Conservation (phyloP, 192 early-diverging fungal genomes). For the Jimgerdemannia lactiflua region DNA sequence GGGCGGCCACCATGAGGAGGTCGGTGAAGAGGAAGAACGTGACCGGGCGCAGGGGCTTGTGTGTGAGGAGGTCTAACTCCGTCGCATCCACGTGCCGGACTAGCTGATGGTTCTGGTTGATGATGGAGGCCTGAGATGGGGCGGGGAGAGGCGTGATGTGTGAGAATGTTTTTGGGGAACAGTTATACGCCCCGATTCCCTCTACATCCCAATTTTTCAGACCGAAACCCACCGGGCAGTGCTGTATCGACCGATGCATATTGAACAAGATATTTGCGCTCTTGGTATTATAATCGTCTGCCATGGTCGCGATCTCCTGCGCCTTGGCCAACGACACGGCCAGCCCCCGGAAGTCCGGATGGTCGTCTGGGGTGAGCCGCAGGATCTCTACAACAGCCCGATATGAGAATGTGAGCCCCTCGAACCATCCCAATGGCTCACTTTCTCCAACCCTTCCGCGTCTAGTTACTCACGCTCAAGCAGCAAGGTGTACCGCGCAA, state of each 20-base stretch:
- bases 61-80: constrained; percentile 19
- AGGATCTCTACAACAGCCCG: constrained; percentile 16
- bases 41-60: constrained; percentile 18
- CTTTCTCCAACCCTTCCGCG: not conserved
- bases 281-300: constrained; percentile 28
- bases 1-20: constrained; percentile 24
- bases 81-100: constrained; percentile 22
- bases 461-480: constrained; percentile 15
- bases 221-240: constrained; percentile 23
- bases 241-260: constrained; percentile 20
- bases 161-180: too few species aligned
- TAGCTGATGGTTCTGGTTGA: constrained; percentile 24
- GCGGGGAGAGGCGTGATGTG: constrained; percentile 2
- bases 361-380: constrained; percentile 14
- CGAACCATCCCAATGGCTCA: not conserved
- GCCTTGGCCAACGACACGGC: constrained; percentile 13
- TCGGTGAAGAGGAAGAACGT: constrained; percentile 31
- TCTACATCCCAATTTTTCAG: too few species aligned
- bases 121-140: constrained; percentile 18
- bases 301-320: constrained; percentile 29
- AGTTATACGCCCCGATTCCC: not conserved
- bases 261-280: constrained; percentile 28
- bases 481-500: constrained; percentile 26
- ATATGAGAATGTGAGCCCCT: not conserved
- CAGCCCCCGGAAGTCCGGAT: constrained; percentile 17